Evolutionary conservation across 2,329 filamentous ascomycete genomes (phyloP).

Genomic region (Cyphellophora attinorum): DNA sequence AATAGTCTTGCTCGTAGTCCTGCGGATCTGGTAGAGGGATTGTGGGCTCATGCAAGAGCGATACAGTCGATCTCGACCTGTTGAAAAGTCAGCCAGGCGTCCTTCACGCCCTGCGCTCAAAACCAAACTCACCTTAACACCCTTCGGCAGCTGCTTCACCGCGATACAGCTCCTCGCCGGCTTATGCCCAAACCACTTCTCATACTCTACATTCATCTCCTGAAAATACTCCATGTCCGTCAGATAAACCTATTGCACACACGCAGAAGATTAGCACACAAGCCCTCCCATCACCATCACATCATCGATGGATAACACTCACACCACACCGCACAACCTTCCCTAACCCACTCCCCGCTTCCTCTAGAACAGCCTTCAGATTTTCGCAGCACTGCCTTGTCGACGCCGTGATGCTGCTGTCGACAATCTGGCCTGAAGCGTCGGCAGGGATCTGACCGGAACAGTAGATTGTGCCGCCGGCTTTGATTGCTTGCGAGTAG

Average conservation of each 20-base stretch:
- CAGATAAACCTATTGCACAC: constrained; percentile 72
- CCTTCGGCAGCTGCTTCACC: constrained; percentile 53
- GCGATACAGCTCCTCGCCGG: constrained; percentile 55
- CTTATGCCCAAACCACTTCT: constrained; percentile 59
- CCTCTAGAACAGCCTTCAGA: constrained; percentile 71
- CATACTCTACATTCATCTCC: constrained; percentile 66
- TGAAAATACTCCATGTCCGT: constrained; percentile 85
- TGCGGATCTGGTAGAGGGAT: too few relatives aligned
- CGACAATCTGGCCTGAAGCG: constrained; percentile 48
- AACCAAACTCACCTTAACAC: constrained; percentile 31
- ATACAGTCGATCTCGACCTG: constrained; percentile 57
- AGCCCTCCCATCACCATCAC: too few relatives aligned
- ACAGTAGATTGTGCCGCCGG: constrained; percentile 59
- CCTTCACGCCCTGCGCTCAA: background rate
- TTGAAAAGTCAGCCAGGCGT: background rate
- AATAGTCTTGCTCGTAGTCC: too few relatives aligned
- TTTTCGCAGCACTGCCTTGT: constrained; percentile 67
- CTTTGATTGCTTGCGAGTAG: constrained; percentile 53
- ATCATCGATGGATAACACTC: constrained; percentile 19
- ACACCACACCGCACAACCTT: constrained; percentile 82
- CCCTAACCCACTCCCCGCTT: constrained; percentile 66
- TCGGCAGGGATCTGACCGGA: constrained; percentile 71
- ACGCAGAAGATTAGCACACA: background rate
- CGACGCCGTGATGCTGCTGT: constrained; percentile 58
- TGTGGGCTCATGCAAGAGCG: constrained; percentile 36